Evolutionary conservation across 2,329 filamentous ascomycete genomes (phyloP), one percentile per base, ranked within the genome.

Genomic region (Rachicladosporium sp.): DNA sequence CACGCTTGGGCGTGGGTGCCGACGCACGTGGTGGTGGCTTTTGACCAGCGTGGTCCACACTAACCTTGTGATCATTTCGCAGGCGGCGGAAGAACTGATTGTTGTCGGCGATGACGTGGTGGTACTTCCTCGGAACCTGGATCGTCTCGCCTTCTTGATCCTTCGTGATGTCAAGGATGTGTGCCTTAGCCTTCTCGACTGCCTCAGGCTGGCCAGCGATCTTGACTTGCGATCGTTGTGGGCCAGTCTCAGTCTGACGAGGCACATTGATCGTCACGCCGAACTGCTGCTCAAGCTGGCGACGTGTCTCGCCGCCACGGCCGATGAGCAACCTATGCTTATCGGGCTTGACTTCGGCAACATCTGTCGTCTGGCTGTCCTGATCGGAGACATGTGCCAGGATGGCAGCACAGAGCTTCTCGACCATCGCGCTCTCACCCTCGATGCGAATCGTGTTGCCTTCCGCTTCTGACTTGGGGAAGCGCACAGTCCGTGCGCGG

Each of bases 271-370:
- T 76, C 6, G 80, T 78, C 38, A 98, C 80, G 41, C 76, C 79
- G 67, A 95, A 93, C 57, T 88, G 76, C 30, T 80, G 73, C 68
- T 98, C 91, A 19, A 98, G 73, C 47, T 81, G 75, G 47, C 84
- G 82, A 60, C 93, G 83, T 36, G 78, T 79, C 50, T 94, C 87
- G 47, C 93, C 91, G 46, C 86, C 87, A 41, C 87, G 85, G 32
- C 91, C 91, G 55, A 98, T 96, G 13, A 98, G 72, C 6, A 84
- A 73, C 39, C 88, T 75, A 61, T 98, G 93, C 69, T 95, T 93
- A 52, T 91, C 82, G 9, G 80, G 78, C 10, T 88, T 83, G 29
- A 98, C 79, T 29, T 95, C 87, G 19, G 95, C 58, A 10, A 72
- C 71, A 53, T 85, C 80, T 0, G 78, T 82, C 31, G 85, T 75